Percentiles rank a stretch among this genome's conserved stretches.
phyloP scores from a whole-genome alignment of 192 early-diverging fungal genomes.

The Chytriomyces sp. region DNA sequence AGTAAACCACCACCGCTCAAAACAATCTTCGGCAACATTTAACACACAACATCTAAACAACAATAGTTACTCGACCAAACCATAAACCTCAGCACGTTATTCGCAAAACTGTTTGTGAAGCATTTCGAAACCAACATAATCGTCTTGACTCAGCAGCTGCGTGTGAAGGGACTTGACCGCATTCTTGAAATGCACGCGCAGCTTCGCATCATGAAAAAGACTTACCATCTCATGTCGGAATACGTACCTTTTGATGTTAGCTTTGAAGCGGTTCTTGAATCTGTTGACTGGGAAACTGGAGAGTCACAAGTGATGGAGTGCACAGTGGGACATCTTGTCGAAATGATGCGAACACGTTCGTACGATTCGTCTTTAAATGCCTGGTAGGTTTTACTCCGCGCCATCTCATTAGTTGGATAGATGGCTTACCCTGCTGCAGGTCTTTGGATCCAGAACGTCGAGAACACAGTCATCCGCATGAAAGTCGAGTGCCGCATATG shows the following conservation, averaged over 20 bases:
- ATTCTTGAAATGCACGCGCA: slow-evolving; percentile 56
- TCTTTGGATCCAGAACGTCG: too few relatives aligned
- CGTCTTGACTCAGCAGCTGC: slow-evolving; percentile 51
- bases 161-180: slow-evolving; percentile 45
- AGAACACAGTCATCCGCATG: too few relatives aligned
- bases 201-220: slow-evolving; percentile 38
- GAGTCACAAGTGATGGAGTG: slow-evolving; percentile 43
- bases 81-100: slow-evolving; percentile 45
- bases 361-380: too few relatives aligned
- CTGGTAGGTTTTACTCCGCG: too few relatives aligned
- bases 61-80: slow-evolving; percentile 54
- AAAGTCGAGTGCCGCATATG: too few relatives aligned
- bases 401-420: too few relatives aligned
- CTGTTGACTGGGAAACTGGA: slow-evolving; percentile 45
- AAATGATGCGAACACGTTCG: too few relatives aligned
- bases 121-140: slow-evolving; percentile 52
- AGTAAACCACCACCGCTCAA: not conserved
- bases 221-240: slow-evolving; percentile 49
- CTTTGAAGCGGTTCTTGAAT: slow-evolving; percentile 56
- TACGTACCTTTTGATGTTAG: slow-evolving; percentile 2
- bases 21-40: not conserved
- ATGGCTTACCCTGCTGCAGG: too few relatives aligned
- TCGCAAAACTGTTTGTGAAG: slow-evolving; percentile 50
- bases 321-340: not conserved
- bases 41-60: not conserved